phyloP scores from a whole-genome alignment of 768 basidiomycete genomes.

The button mushroom (Agaricus bisporus) region DNA sequence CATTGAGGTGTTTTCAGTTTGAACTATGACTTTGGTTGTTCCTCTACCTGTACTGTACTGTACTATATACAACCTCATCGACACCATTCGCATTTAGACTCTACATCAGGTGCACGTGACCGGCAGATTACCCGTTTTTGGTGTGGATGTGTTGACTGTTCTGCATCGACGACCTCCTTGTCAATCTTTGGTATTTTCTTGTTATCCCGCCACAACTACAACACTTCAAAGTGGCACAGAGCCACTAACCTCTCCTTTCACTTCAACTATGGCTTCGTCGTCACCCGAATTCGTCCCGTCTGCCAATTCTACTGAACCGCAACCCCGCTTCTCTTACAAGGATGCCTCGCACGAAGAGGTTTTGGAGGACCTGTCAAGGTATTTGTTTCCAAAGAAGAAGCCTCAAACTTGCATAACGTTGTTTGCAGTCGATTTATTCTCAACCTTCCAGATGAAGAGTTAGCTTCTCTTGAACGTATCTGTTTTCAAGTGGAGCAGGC shows the following conservation, averaged over 20 bases:
- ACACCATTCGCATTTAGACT: too few relatives aligned
- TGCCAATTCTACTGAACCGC: constrained; percentile 22
- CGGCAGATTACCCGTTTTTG: constrained; percentile 10
- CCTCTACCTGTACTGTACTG: too few relatives aligned
- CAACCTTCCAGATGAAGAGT: constrained; percentile 92
- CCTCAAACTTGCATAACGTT: neutral
- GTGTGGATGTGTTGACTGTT: constrained; percentile 5
- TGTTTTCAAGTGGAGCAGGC: constrained; percentile 99
- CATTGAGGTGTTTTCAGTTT: too few relatives aligned
- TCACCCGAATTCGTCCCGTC: constrained; percentile 65
- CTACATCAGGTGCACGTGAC: constrained; percentile 5
- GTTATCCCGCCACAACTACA: constrained; percentile 7
- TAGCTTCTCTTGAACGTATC: constrained; percentile 84
- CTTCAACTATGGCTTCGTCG: constrained; percentile 57
- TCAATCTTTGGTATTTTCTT: constrained; percentile 11
- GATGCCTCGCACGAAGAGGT: constrained; percentile 79
- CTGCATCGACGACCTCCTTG: constrained; percentile 4
- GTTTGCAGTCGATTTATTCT: constrained; percentile 82
- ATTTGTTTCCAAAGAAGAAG: constrained; percentile 4
- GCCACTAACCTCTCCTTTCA: constrained; percentile 13
- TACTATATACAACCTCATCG: too few relatives aligned
- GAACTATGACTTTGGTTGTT: too few relatives aligned
- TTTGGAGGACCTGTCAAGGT: constrained; percentile 89
- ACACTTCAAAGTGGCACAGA: constrained; percentile 7
- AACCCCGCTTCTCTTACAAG: constrained; percentile 51